Evolutionary conservation across 2,329 filamentous ascomycete species (phyloP), one percentile per base, ranked within the genome.

Genomic region (Xylaria sp.): DNA sequence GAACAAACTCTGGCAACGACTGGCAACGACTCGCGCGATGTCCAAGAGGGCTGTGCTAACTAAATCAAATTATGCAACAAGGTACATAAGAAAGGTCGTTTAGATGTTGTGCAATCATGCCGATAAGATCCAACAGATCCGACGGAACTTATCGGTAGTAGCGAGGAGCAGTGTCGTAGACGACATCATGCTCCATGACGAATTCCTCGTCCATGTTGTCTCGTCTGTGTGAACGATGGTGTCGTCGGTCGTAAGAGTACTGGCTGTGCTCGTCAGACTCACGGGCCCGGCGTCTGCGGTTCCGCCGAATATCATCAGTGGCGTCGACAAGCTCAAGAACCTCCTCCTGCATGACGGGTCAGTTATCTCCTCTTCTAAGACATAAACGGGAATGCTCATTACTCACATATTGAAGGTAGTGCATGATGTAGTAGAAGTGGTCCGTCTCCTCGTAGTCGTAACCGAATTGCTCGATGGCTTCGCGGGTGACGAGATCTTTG

Each of bases 391-490:
- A 30, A 53, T 46, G 11, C 11, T 19, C 6, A 50, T 49, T 48
- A 85, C 91, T 83, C 80, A 96, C 92, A 71, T 94, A 92, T 76
- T 82, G 80, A 56, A 99, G 80, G 73, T 96, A 97, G 64, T 93
- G 86, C 79, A 96, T 93, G 51, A 97, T 85, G 74, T 97, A 97
- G 75, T 90, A 97, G 75, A 91, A 95, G 63, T 83, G 84, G 57
- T 91, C 88, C 0, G 91, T 94, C 79, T 97, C 92, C 72, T 97
- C 91, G 70, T 87, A 97, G 61, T 90, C 86, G 74, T 96, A 97
- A 2, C 91, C 91, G 70, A 87, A 77, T 68, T 88, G 81, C 67
- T 96, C 88, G 65, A 97, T 90, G 16, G 94, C 94, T 72, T 97
- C 92, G 55, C 88, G 86, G 60, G 88, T 81, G 13, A 97, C 91